phyloP scores from a whole-genome alignment of 192 early-diverging fungal species.

The Backusella liffmaniae region DNA sequence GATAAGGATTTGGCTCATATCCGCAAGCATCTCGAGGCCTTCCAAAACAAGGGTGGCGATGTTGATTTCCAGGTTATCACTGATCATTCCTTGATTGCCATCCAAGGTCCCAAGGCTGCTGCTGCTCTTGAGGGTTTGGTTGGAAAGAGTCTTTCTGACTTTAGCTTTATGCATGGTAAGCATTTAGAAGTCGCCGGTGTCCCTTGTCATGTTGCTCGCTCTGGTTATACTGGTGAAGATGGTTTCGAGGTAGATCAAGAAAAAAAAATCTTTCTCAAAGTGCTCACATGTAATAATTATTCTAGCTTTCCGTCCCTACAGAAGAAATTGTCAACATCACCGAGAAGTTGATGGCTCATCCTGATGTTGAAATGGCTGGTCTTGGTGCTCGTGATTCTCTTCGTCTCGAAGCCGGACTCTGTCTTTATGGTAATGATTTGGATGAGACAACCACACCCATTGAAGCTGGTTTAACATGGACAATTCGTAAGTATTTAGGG shows the following conservation, averaged over 20 bases:
- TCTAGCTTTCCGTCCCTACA: conserved; percentile 82
- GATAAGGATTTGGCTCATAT: conserved; percentile 95
- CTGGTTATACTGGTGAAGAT: conserved; percentile 99
- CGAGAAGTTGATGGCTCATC: conserved; percentile 62
- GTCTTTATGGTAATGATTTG: conserved; percentile 95
- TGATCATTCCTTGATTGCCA: conserved; percentile 84
- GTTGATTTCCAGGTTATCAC: conserved; percentile 85
- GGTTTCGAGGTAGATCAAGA: conserved; percentile 80
- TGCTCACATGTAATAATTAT: neutral
- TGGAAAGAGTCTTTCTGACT: conserved; percentile 60
- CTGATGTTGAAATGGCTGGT: conserved; percentile 88
- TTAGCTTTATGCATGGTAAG: conserved; percentile 88
- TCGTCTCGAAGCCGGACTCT: conserved; percentile 95
- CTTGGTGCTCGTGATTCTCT: conserved; percentile 94
- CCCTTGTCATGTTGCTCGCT: conserved; percentile 86
- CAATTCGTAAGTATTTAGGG: conserved; percentile 62
- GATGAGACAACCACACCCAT: conserved; percentile 90
- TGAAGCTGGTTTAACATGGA: conserved; percentile 94
- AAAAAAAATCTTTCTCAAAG: conserved; percentile 1
- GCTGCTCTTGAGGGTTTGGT: conserved; percentile 62
- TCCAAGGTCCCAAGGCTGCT: conserved; percentile 88
- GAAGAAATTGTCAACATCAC: conserved; percentile 66
- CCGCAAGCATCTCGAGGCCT: conserved; percentile 67
- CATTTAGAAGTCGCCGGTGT: conserved; percentile 74
- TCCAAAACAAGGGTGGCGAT: conserved; percentile 89